Base-by-base conservation (phyloP, 2,329 filamentous ascomycete species). In the Thielaviopsis ethacetica region DNA sequence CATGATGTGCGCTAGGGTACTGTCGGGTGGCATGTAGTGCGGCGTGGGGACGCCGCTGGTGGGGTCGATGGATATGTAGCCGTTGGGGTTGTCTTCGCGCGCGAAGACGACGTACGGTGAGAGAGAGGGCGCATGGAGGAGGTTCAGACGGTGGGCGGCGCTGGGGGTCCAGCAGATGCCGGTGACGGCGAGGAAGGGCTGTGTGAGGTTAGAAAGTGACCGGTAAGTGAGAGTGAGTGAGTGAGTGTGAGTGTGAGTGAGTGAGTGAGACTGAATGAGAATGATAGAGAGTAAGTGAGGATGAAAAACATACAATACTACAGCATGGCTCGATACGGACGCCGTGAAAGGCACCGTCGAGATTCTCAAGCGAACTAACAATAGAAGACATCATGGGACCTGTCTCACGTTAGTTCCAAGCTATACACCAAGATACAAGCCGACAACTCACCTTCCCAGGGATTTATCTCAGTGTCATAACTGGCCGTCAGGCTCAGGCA, bases 311-410 rank as follows among this genome's bases (percentile, higher is more conserved):
- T 66, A 79, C 77, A 59, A 82, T 64, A 85, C 93, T 91, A 65
- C 79, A 80, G 1, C 81, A 81, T 10, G 83, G 76, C 73, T 96
- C 90, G 27, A 96, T 74, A 69, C 94, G 95, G 54, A 78, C 77
- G 47, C 91, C 91, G 65, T 96, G 88, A 60, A 89, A 88, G 50
- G 83, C 76, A 5, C 81, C 80, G 68, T 95, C 89, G 0, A 91
- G 75, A 64, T 96, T 85, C 63, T 94, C 86, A 64, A 91, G 88
- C 58, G 86, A 82, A 51, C 77, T 81, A 63, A 88, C 84, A 19
- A 91, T 83, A 3, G 82, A 80, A 0, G 91, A 96, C 61, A 96
- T 80, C 64, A 91, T 91, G 1, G 83, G 79, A 17, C 89, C 85
- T 77, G 75, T 1, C 13, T 21, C 26, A 21, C 22, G 38, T 58